These are phyloP conservation scores for Kuraishia molischiana DNA, from an alignment of 805 yeast species.

Conservation along the genomic window DNA sequence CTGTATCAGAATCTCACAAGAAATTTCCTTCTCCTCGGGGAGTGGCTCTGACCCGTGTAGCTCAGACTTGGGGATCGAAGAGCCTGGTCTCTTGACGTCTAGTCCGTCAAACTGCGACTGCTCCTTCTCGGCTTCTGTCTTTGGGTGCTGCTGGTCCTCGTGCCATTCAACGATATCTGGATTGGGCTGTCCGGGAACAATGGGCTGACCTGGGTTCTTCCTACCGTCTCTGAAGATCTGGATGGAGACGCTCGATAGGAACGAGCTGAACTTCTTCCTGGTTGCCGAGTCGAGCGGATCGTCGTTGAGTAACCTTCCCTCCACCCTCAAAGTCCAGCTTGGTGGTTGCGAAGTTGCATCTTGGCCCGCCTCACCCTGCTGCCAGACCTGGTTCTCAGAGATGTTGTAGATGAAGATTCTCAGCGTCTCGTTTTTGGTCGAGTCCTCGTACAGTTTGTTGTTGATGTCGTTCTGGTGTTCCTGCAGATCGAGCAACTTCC, in stretches of 20 bases:
- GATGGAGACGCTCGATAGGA: constrained; percentile 75
- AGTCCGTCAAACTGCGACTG: constrained; percentile 69
- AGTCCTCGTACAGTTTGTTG: constrained; percentile 29
- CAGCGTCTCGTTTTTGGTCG: constrained; percentile 46
- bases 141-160: constrained; percentile 34
- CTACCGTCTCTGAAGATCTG: constrained; percentile 36
- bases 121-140: constrained; percentile 19
- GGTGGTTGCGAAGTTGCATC: constrained; percentile 27
- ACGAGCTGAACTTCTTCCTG: constrained; percentile 64
- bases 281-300: constrained; percentile 35
- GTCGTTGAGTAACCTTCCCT: constrained; percentile 65
- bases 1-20: constrained; percentile 68
- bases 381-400: constrained; percentile 88
- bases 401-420: constrained; percentile 80
- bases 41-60: constrained; percentile 13
- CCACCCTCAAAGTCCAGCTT: constrained; percentile 80
- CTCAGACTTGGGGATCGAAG: constrained; percentile 17
- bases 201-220: constrained; percentile 7
- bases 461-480: constrained; percentile 45
- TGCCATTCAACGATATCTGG: constrained; percentile 80
- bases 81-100: constrained; percentile 76
- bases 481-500: constrained; percentile 80
- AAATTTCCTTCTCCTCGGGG: constrained; percentile 35
- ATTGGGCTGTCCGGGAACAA: constrained; percentile 18
- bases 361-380: constrained; percentile 16